These are phyloP conservation scores for Neonectria sp. DNA, from an alignment of 2,329 filamentous ascomycete genomes.

Conservation along the genomic window DNA sequence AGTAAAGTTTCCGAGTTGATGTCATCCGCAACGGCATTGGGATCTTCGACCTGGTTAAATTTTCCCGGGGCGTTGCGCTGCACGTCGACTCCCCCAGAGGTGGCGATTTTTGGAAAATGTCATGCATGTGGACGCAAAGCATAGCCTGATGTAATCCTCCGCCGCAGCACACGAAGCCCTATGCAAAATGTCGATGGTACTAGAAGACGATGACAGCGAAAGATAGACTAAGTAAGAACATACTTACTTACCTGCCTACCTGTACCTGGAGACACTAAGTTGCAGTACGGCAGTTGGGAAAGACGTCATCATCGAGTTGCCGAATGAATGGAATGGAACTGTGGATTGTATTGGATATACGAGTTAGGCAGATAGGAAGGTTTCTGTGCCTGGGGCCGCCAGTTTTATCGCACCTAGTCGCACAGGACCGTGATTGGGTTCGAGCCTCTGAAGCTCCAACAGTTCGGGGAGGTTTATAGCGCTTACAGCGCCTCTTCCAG, in stretches of 20 bases:
- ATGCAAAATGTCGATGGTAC: neutral
- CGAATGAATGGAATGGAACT: neutral
- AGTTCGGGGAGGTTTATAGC: neutral
- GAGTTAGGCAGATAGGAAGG: neutral
- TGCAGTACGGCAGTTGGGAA: neutral
- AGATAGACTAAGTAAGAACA: neutral
- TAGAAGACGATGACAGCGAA: neutral
- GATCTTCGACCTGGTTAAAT: no score
- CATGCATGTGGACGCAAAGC: neutral
- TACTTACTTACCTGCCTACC: no score
- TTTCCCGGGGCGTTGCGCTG: no score
- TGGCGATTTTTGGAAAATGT: neutral
- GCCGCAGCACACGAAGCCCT: slow-evolving; percentile 15
- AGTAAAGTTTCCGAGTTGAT: neutral
- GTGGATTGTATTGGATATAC: neutral
- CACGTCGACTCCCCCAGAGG: neutral
- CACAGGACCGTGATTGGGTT: slow-evolving; percentile 15
- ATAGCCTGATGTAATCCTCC: neutral
- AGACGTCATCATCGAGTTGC: neutral
- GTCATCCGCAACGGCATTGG: neutral
- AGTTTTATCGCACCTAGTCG: slow-evolving; percentile 2
- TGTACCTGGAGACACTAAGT: slow-evolving; percentile 2
- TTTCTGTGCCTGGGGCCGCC: neutral
- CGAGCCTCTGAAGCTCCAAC: neutral
- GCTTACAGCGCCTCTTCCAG: slow-evolving; percentile 19